These are phyloP conservation scores for Colletotrichum tropicale DNA, from an alignment of 2,329 filamentous ascomycete species.

Conservation along the genomic window DNA sequence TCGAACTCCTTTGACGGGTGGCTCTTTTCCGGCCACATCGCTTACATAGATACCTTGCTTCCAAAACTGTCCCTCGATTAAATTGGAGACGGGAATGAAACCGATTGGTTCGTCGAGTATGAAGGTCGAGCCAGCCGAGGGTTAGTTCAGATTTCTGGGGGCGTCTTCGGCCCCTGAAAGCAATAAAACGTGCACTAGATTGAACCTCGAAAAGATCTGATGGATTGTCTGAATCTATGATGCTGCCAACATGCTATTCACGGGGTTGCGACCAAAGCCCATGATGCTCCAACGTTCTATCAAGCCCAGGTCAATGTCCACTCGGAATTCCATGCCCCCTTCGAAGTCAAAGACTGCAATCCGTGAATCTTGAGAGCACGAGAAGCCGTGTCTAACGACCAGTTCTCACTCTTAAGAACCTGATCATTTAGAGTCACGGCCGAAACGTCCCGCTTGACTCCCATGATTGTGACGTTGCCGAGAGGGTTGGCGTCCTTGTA, in stretches of 20 bases:
- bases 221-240: not conserved
- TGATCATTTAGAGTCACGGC: constrained; percentile 59
- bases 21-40: no score
- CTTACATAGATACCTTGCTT: no score
- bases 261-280: accelerated
- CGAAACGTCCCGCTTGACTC: constrained; percentile 45
- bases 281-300: not conserved
- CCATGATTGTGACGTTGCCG: constrained; percentile 67
- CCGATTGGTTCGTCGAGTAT: no score
- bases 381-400: not conserved
- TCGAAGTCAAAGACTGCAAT: not conserved
- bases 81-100: no score
- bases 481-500: constrained; percentile 63
- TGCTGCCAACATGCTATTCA: not conserved
- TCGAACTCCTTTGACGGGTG: no score
- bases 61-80: accelerated
- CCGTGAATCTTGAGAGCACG: not conserved
- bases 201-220: not conserved
- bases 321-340: not conserved
- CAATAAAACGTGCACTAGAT: accelerated
- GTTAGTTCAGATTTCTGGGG: not conserved
- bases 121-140: no score
- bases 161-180: not conserved
- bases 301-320: constrained; percentile 9
- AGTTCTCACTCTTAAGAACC: constrained; percentile 35